These are phyloP conservation scores for Penicillium sclerotiorum DNA, from an alignment of 2,329 filamentous ascomycete genomes.

Conservation along the genomic window DNA sequence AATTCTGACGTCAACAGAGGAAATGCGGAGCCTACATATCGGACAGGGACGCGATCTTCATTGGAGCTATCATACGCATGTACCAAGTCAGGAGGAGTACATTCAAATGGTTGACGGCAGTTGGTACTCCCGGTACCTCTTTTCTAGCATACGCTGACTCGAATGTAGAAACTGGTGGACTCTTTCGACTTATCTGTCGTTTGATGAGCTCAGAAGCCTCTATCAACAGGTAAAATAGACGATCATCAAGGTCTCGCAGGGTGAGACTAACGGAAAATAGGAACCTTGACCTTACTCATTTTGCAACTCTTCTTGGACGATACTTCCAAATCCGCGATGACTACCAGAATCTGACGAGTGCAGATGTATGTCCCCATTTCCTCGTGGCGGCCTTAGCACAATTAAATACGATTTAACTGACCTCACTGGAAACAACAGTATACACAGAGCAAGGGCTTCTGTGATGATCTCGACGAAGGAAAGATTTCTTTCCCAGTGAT, in stretches of 20 bases:
- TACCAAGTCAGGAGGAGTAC: constrained; percentile 3
- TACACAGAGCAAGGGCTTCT: constrained; percentile 5
- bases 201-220: background rate
- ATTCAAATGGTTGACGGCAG: constrained; percentile 8
- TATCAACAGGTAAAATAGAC: background rate
- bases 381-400: too few relatives aligned
- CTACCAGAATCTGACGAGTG: constrained; percentile 6
- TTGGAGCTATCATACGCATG: background rate
- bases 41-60: constrained; percentile 4
- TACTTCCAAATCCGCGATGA: constrained; percentile 8
- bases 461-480: constrained; percentile 9
- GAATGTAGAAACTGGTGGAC: constrained; percentile 1
- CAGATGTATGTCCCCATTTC: too few relatives aligned
- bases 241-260: too few relatives aligned
- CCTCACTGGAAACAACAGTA: too few relatives aligned
- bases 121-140: too few relatives aligned
- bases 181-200: background rate
- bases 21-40: background rate
- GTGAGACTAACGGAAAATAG: too few relatives aligned
- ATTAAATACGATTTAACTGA: too few relatives aligned
- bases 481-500: constrained; percentile 6
- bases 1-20: background rate
- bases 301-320: background rate
- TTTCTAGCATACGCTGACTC: too few relatives aligned
- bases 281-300: too few relatives aligned